Conservation (phyloP, 2,329 filamentous ascomycete species). For the Ceratocystis albifundus region DNA sequence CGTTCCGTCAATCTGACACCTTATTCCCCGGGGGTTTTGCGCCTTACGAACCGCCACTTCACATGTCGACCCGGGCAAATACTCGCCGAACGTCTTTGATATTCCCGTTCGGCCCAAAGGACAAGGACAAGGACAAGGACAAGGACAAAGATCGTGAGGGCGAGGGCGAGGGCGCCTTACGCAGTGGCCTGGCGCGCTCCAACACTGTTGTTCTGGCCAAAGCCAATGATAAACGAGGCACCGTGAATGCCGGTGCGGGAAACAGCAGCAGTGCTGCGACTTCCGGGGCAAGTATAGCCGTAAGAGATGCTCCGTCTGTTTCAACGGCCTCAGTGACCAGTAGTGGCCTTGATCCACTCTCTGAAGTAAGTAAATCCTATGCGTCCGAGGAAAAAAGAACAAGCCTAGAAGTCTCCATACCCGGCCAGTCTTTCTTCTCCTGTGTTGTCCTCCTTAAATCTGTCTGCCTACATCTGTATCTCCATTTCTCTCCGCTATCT, state of each 20-base stretch:
- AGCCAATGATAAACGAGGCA: not conserved
- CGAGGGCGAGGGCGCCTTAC: not conserved
- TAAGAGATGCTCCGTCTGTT: not conserved
- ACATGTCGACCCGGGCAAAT: not conserved
- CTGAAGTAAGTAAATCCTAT: slow-evolving; percentile 16
- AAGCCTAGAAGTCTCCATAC: no score
- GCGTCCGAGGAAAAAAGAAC: not conserved
- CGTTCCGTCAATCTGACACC: not conserved
- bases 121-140: not conserved
- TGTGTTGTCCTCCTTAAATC: not conserved
- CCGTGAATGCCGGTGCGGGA: not conserved
- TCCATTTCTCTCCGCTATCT: no score
- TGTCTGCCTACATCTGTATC: no score
- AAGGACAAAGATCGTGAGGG: not conserved
- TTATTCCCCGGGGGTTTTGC: not conserved
- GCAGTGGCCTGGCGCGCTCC: not conserved
- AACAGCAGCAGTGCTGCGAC: not conserved
- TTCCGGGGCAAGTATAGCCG: not conserved
- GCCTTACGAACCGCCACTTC: not conserved
- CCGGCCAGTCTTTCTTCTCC: not conserved
- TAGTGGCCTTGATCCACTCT: slow-evolving; percentile 19
- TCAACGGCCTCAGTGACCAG: not conserved
- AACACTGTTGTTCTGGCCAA: not conserved
- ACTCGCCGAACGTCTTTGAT: not conserved
- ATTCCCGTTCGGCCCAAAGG: not conserved